Evolutionary conservation across 176 grass and related monocot genomes (phyloP).

Genomic region (Sorghum bicolor): Sorghum_bicolor_NCBIv3 NC_012879.2:56278501-56279000

Average conservation of each 20-base stretch:
- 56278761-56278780: conserved; percentile 86
- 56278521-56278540: conserved; percentile 98
- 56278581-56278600: conserved; percentile 88
- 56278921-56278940: not conserved
- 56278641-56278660: conserved; percentile 68
- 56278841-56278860: conserved; percentile 14
- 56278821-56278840: conserved; percentile 64
- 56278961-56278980: conserved; percentile 89
- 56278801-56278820: conserved; percentile 77
- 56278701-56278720: conserved; percentile 91
- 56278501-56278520: conserved; percentile 98
- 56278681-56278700: conserved; percentile 99
- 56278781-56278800: conserved; percentile 92
- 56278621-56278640: conserved; percentile 94
- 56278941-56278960: conserved; percentile 92
- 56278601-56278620: conserved; percentile 89
- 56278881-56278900: not conserved
- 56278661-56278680: conserved; percentile 78
- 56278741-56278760: conserved; percentile 94
- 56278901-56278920: not conserved
- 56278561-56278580: conserved; percentile 97
- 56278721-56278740: conserved; percentile 82
- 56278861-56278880: not conserved
- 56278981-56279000: conserved; percentile 96
- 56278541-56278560: conserved; percentile 98